These are phyloP conservation scores for Leptodontidium sp. DNA, from an alignment of 2,329 filamentous ascomycete species.

Conservation along the genomic window DNA sequence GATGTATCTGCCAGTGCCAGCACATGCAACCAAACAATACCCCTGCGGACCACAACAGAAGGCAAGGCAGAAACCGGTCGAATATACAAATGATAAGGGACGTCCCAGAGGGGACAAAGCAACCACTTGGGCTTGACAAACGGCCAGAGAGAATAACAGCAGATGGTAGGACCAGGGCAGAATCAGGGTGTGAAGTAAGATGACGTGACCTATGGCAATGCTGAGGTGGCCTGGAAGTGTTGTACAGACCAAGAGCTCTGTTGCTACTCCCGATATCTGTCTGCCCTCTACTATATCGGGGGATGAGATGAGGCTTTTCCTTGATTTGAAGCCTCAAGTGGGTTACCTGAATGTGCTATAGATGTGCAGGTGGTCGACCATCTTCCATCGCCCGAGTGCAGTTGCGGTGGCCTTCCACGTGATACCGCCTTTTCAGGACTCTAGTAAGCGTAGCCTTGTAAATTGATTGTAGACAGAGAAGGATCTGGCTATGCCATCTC, in stretches of 20 bases:
- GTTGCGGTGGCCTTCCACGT: slow-evolving; percentile 15
- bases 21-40: slow-evolving; percentile 34
- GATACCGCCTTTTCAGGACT: neutral
- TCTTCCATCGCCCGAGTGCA: neutral
- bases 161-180: neutral
- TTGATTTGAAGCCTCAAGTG: slow-evolving; percentile 9
- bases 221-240: slow-evolving; percentile 10
- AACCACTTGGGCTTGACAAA: slow-evolving; percentile 19
- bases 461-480: neutral
- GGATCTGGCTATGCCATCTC: too few relatives aligned
- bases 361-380: neutral
- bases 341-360: slow-evolving; percentile 1
- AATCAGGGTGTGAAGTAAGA: slow-evolving; percentile 17
- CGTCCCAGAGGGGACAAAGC: slow-evolving; percentile 18
- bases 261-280: slow-evolving; percentile 6
- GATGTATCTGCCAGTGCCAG: slow-evolving; percentile 29
- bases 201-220: slow-evolving; percentile 26
- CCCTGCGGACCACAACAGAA: slow-evolving; percentile 34
- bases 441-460: neutral
- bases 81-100: slow-evolving; percentile 31
- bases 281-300: neutral
- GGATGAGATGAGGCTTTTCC: slow-evolving; percentile 10
- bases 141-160: slow-evolving; percentile 2
- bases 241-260: neutral
- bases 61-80: slow-evolving; percentile 34